These are phyloP conservation scores for Spergularia azorica DNA, from an alignment of 179 eudicot genomes.

Conservation along the genomic window DNA sequence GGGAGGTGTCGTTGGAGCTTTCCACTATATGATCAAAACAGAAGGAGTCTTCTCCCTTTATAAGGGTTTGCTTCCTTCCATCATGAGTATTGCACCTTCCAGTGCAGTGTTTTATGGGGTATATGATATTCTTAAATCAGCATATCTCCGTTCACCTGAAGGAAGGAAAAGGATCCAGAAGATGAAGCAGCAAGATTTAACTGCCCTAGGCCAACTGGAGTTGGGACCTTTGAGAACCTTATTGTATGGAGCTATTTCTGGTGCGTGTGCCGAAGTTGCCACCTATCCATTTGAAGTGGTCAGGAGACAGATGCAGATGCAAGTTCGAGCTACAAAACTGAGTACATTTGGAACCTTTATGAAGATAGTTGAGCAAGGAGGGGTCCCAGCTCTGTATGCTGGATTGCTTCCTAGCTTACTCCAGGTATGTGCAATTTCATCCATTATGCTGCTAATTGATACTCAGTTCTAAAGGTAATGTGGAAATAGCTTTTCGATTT, in stretches of 20 bases:
- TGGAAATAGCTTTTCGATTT: neutral
- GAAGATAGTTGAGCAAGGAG: slow-evolving; percentile 83
- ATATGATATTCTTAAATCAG: slow-evolving; percentile 79
- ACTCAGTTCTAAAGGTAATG: neutral
- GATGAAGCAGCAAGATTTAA: slow-evolving; percentile 57
- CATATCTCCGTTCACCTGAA: slow-evolving; percentile 81
- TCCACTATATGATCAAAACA: slow-evolving; percentile 69
- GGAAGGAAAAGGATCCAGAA: slow-evolving; percentile 64
- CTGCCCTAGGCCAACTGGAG: slow-evolving; percentile 75
- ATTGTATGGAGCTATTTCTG: slow-evolving; percentile 88
- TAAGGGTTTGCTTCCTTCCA: slow-evolving; percentile 87
- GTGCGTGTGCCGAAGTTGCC: slow-evolving; percentile 96
- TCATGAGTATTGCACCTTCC: slow-evolving; percentile 90
- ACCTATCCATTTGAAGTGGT: slow-evolving; percentile 96
- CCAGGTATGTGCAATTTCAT: slow-evolving; percentile 52
- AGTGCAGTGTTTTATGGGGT: slow-evolving; percentile 95
- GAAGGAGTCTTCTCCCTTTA: slow-evolving; percentile 95
- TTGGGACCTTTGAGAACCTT: slow-evolving; percentile 83
- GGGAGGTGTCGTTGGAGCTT: slow-evolving; percentile 86
- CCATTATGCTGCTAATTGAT: neutral
- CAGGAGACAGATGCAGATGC: slow-evolving; percentile 95
- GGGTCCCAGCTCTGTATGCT: slow-evolving; percentile 87
- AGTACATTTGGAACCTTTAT: slow-evolving; percentile 69
- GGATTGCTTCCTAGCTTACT: slow-evolving; percentile 88
- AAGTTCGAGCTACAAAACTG: slow-evolving; percentile 62